Base-by-base conservation (phyloP, 306 rosid genomes). In the Vigna mungo region DNA sequence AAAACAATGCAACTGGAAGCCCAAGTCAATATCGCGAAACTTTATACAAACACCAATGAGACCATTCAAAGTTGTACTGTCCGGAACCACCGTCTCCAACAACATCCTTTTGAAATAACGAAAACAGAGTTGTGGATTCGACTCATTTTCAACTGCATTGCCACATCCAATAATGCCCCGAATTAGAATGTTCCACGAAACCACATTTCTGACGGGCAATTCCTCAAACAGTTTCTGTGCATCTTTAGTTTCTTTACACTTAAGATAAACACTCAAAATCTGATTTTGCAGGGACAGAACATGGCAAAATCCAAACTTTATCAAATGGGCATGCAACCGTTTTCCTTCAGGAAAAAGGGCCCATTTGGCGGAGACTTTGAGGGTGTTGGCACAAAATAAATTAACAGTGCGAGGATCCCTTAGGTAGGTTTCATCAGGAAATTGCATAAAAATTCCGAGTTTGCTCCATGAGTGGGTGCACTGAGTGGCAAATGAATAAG, bases 181-280 rank as follows among this genome's bases (percentile, higher is more conserved):
- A 59, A 92, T 88, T 51, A 84, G 30, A 6, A 86, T 86, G 47
- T 90, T 92, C 94, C 94, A 92, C 1, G 90, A 87, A 20, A 90
- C 93, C 67, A 86, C 91, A 78, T 90, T 89, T 87, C 93, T 90
- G 14, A 6, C 78, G 51, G 68, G 63, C 97, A 92, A 84, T 90
- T 88, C 93, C 49, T 53, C 97, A 34, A 94, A 88, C 90, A 94
- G 48, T 23, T 74, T 85, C 20, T 80, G 71, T 65, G 94, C 96
- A 48, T 79, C 48, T 9, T 41, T 15, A 27, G 79, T 51, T 73
- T 87, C 78, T 68, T 79, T 78, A 81, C 90, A 84, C 13, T 80
- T 86, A 1, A 90, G 82, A 39, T 86, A 91, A 7, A 83, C 61
- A 72, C 62, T 80, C 84, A 94, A 74, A 7, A 89, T 43, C 67